Base-by-base conservation (phyloP, 2,329 filamentous ascomycete species). In the Ascochyta viciae-villosae region DNA sequence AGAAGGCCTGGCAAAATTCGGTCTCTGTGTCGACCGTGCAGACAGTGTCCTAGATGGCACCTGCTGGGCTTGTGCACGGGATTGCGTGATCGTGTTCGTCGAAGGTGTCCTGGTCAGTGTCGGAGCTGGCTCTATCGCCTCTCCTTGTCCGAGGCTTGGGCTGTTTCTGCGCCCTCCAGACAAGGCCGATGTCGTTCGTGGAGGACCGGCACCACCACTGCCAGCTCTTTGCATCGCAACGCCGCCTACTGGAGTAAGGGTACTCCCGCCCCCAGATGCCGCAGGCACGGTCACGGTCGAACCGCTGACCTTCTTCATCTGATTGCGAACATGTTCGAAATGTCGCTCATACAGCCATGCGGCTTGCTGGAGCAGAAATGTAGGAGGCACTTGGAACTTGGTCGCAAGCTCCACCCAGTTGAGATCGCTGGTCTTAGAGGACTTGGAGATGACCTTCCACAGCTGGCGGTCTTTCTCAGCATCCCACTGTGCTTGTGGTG, bases 331-430 rank as follows among this genome's bases (percentile, higher is more conserved):
- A 73, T 97, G 92, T 0, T 91, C 90, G 26, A 96, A 85, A 78
- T 98, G 92, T 47, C 91, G 85, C 73, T 98, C 93, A 71, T 95
- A 96, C 6, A 98, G 85, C 85, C 92, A 96, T 75, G 92, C 92
- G 61, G 92, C 92, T 77, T 99, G 92, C 73, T 96, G 91, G 15
- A 97, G 85, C 29, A 99, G 83, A 70, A 98, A 98, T 37, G 92
- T 85, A 54, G 96, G 86, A 24, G 91, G 89, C 19, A 97, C 94
- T 60, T 93, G 85, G 76, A 97, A 96, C 41, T 86, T 83, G 48
- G 85, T 81, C 42, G 91, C 91, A 90, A 93, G 80, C 72, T 88
- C 85, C 70, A 88, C 87, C 91, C 94, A 99, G 74, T 98, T 87
- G 70, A 97, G 87, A 70, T 96, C 90, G 54, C 83, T 85, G 47